These are phyloP conservation scores for Panellus pusillus DNA, from an alignment of 768 basidiomycete genomes.

Conservation along the genomic window DNA sequence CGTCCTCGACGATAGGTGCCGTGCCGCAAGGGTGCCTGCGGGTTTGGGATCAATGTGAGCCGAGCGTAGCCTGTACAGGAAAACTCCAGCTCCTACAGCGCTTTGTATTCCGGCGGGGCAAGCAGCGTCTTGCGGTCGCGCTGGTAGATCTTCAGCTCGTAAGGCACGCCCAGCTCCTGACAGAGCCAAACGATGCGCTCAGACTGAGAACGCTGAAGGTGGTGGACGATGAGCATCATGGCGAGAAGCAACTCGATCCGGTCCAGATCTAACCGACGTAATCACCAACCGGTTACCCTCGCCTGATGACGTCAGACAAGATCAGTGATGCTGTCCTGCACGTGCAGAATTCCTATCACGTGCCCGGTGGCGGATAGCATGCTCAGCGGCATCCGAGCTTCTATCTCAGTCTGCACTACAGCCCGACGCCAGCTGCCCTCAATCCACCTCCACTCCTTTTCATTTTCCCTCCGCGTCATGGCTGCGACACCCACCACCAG, in stretches of 20 bases:
- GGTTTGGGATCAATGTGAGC: too few relatives aligned
- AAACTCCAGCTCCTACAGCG: not conserved
- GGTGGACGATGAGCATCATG: not conserved
- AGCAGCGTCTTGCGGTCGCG: not conserved
- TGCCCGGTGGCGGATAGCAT: too few relatives aligned
- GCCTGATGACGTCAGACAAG: too few relatives aligned
- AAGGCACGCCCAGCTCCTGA: not conserved
- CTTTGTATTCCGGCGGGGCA: not conserved
- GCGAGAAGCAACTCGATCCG: not conserved
- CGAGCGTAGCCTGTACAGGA: too few relatives aligned
- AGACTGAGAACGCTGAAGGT: not conserved
- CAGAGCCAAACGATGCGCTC: constrained; percentile 1
- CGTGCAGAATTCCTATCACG: too few relatives aligned
- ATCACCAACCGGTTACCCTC: too few relatives aligned
- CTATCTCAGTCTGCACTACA: too few relatives aligned
- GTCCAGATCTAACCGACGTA: too few relatives aligned
- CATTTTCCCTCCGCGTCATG: not conserved
- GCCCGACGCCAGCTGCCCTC: too few relatives aligned
- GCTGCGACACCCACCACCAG: not conserved
- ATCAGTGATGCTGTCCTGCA: too few relatives aligned
- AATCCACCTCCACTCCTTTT: not conserved
- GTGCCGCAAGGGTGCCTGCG: not conserved
- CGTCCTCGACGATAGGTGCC: not conserved
- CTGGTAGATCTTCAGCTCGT: not conserved
- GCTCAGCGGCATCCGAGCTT: too few relatives aligned